These are phyloP conservation scores for Alternaria incomplexa DNA, from an alignment of 2,329 filamentous ascomycete species.

Conservation along the genomic window DNA sequence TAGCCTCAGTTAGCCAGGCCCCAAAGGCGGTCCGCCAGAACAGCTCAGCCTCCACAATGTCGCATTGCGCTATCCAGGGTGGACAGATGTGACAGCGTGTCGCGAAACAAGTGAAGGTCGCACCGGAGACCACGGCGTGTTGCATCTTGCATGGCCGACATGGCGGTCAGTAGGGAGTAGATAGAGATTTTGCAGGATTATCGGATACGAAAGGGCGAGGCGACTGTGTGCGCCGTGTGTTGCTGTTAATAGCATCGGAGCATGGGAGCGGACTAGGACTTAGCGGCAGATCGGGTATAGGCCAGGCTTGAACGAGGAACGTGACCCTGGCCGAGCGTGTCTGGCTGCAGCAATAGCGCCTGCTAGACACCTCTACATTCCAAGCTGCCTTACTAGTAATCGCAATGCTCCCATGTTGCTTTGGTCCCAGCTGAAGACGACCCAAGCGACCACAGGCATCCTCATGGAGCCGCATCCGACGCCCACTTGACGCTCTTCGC, in stretches of 20 bases:
- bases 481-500: slow-evolving; percentile 2
- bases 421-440: not conserved
- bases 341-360: slow-evolving; percentile 10
- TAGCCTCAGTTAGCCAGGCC: slow-evolving; percentile 3
- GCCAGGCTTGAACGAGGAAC: slow-evolving; percentile 8
- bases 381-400: not conserved
- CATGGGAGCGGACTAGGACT: slow-evolving; percentile 1
- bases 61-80: not conserved
- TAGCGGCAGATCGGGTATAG: slow-evolving; percentile 12
- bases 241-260: slow-evolving; percentile 12
- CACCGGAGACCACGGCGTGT: not conserved
- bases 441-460: not conserved
- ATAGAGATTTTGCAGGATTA: not conserved
- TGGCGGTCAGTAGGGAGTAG: not conserved
- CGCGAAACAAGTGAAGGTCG: not conserved
- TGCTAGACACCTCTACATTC: slow-evolving; percentile 1
- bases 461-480: not conserved
- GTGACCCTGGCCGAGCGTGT: slow-evolving; percentile 6
- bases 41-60: slow-evolving; percentile 12
- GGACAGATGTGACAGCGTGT: slow-evolving; percentile 4
- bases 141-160: not conserved
- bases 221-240: not conserved
- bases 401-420: slow-evolving; percentile 6
- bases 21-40: slow-evolving; percentile 9
- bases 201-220: slow-evolving; percentile 2